Evolutionary conservation across 106 monocot species (phyloP).

Genomic region (Apostasia ramifera): DNA sequence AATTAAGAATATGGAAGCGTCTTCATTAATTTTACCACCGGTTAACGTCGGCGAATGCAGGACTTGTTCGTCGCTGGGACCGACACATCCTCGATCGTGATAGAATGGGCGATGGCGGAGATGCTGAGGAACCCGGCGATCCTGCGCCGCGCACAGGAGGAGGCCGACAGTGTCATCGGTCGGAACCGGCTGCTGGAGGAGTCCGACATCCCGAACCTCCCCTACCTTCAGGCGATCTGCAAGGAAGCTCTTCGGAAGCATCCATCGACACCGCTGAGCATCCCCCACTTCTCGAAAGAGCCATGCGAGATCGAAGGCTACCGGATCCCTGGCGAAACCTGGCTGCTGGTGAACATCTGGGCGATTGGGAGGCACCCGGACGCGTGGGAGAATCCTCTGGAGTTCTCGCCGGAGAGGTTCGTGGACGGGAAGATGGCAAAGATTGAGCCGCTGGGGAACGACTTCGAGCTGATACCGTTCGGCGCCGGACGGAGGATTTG

Average conservation of each 20-base stretch:
- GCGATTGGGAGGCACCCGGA: conserved; percentile 30
- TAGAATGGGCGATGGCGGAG: conserved; percentile 24
- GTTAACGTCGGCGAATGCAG: neutral
- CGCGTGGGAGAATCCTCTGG: conserved; percentile 28
- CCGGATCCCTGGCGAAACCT: conserved; percentile 16
- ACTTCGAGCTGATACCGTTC: conserved; percentile 15
- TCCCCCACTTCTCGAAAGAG: conserved; percentile 18
- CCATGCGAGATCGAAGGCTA: conserved; percentile 24
- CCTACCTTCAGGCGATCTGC: conserved; percentile 23
- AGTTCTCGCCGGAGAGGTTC: conserved; percentile 38
- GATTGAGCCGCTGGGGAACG: conserved; percentile 1
- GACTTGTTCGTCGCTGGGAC: conserved; percentile 18
- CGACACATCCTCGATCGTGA: conserved; percentile 3
- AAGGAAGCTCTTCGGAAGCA: conserved; percentile 37
- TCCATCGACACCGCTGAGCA: conserved; percentile 27
- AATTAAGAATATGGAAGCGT: neutral
- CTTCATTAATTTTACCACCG: neutral
- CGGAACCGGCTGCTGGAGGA: conserved; percentile 13
- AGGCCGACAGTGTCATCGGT: conserved; percentile 14
- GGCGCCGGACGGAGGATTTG: conserved; percentile 18
- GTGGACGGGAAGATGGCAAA: neutral
- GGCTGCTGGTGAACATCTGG: conserved; percentile 30
- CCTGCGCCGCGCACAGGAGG: conserved; percentile 3
- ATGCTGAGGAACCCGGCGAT: conserved; percentile 10
- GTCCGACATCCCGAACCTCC: conserved; percentile 27